Conservation (phyloP, 805 yeast genomes). For the Metschnikowia colocasiae region DNA sequence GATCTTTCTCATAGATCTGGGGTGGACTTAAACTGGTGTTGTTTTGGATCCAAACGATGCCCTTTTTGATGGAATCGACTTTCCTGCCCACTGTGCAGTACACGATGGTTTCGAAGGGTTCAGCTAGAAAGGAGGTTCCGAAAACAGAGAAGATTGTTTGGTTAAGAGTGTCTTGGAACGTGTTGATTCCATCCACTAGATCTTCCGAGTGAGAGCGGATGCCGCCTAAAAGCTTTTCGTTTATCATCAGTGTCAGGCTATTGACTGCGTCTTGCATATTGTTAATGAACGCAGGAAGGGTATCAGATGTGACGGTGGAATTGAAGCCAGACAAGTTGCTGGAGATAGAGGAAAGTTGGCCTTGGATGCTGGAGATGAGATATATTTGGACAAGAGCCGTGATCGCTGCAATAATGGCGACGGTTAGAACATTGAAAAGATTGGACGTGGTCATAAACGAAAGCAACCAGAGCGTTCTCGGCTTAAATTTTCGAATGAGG, state of each 20-base stretch:
- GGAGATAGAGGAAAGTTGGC: neutral
- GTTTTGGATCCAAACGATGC: conserved; percentile 73
- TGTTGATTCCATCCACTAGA: conserved; percentile 5
- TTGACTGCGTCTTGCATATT: conserved; percentile 25
- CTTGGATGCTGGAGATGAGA: neutral
- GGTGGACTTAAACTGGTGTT: conserved; percentile 35
- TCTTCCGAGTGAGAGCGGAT: conserved; percentile 38
- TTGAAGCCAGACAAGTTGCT: neutral
- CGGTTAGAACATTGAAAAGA: neutral
- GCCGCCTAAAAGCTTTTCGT: conserved; percentile 65
- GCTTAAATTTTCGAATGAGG: conserved; percentile 2
- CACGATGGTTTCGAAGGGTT: conserved; percentile 63
- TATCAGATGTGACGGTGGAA: neutral
- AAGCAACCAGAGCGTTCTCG: conserved; percentile 10
- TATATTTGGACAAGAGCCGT: neutral
- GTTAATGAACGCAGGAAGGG: conserved; percentile 3
- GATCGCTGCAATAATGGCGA: neutral
- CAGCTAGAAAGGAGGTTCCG: conserved; percentile 61
- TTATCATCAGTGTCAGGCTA: conserved; percentile 49
- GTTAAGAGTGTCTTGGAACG: conserved; percentile 46
- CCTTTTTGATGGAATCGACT: conserved; percentile 59
- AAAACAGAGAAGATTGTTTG: conserved; percentile 56
- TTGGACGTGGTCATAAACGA: conserved; percentile 8
- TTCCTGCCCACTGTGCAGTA: conserved; percentile 80
- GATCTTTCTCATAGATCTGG: conserved; percentile 15